Evolutionary conservation across 176 grass and related monocot genomes (phyloP).

Genomic region (Carex myosuroides): DNA sequence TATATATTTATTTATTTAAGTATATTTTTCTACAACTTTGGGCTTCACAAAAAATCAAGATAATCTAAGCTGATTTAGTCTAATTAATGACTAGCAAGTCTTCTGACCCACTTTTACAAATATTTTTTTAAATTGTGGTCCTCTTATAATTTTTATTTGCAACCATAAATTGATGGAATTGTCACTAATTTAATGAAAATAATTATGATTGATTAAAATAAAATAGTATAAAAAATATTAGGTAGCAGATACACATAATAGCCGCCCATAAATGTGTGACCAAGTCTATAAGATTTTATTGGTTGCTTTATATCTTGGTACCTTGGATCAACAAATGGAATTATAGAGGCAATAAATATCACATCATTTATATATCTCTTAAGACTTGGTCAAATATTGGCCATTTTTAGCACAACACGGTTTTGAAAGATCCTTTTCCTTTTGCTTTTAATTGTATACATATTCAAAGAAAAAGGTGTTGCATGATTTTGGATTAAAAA

Average conservation of each 20-base stretch:
- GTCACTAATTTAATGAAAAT: neutral
- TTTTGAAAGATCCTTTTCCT: neutral
- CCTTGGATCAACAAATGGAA: neutral
- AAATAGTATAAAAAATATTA: neutral
- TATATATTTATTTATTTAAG: neutral
- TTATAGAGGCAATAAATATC: neutral
- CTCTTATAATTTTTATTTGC: neutral
- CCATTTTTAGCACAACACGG: neutral
- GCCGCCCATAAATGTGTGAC: neutral
- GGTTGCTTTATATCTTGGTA: neutral
- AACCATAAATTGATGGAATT: neutral
- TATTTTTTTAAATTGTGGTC: neutral
- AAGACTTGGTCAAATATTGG: neutral
- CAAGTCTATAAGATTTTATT: slow-evolving; percentile 5
- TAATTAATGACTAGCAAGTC: no score
- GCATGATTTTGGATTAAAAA: neutral
- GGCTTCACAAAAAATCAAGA: neutral
- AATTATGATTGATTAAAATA: neutral
- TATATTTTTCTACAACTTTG: no score
- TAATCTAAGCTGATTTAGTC: neutral
- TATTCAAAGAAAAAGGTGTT: neutral
- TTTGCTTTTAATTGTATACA: neutral
- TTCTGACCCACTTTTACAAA: no score
- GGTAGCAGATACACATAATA: neutral
- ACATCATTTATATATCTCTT: neutral